Percentiles rank a stretch among this genome's conserved stretches.
These are phyloP conservation scores for Arabidopsis hybrid DNA, from an alignment of 441 rosid genomes.

Conservation along the genomic window DNA sequence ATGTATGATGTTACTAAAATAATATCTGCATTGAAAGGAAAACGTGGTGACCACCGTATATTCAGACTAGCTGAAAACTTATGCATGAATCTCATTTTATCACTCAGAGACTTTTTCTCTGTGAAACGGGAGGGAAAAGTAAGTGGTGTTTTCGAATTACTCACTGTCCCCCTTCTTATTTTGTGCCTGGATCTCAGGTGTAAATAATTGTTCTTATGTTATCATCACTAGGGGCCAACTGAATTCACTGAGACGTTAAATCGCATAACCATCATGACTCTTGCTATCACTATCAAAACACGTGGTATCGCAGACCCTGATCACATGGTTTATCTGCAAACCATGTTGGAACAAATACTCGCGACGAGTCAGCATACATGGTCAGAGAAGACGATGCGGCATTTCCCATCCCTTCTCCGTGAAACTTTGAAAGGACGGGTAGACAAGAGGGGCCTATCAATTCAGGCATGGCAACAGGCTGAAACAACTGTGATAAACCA, in stretches of 20 bases:
- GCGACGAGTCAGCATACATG: slow-evolving; percentile 94
- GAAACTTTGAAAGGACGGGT: slow-evolving; percentile 70
- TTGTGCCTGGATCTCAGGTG: slow-evolving; percentile 27
- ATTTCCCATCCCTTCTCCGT: slow-evolving; percentile 88
- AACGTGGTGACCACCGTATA: slow-evolving; percentile 96
- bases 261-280: slow-evolving; percentile 84
- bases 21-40: slow-evolving; percentile 87
- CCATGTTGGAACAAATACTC: slow-evolving; percentile 90
- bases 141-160: slow-evolving; percentile 23
- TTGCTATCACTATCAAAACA: slow-evolving; percentile 94
- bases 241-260: slow-evolving; percentile 98
- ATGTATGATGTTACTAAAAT: slow-evolving; percentile 98
- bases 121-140: slow-evolving; percentile 98
- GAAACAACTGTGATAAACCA: slow-evolving; percentile 91
- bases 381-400: slow-evolving; percentile 91
- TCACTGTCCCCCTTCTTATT: slow-evolving; percentile 28
- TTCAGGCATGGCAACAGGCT: slow-evolving; percentile 94
- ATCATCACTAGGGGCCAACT: slow-evolving; percentile 82
- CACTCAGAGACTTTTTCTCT: slow-evolving; percentile 87
- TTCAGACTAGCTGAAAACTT: slow-evolving; percentile 95
- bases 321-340: slow-evolving; percentile 86
- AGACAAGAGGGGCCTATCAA: slow-evolving; percentile 75
- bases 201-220: slow-evolving; percentile 31
- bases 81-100: slow-evolving; percentile 92
- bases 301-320: slow-evolving; percentile 99